Conservation (phyloP, 2,329 filamentous ascomycete species). For the Fusarium floridanum region DNA sequence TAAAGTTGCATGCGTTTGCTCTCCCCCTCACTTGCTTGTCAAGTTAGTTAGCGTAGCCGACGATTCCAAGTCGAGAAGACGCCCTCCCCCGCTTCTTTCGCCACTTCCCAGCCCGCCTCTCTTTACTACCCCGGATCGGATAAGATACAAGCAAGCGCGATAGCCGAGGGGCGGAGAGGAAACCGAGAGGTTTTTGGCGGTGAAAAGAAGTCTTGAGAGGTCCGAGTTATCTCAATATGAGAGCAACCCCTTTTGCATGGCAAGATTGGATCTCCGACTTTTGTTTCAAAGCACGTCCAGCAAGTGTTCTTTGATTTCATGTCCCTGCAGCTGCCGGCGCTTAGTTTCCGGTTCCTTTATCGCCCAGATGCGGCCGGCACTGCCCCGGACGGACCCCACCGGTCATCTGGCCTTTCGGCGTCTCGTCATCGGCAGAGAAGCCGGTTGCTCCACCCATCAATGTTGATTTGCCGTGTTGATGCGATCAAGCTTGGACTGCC, state of each 20-base stretch:
- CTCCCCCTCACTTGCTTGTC: constrained; percentile 12
- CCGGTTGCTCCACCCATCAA: neutral
- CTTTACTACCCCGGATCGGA: neutral
- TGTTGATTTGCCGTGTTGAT: neutral
- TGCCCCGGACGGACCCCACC: neutral
- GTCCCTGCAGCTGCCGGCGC: neutral
- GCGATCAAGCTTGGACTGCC: neutral
- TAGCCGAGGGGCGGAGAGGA: neutral
- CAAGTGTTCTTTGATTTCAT: neutral
- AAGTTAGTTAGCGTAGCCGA: constrained; percentile 33
- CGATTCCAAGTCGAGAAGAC: neutral
- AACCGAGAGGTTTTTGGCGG: neutral
- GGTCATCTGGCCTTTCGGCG: neutral
- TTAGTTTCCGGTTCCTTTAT: neutral
- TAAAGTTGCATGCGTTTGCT: neutral
- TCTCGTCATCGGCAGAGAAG: neutral
- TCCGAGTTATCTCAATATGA: neutral
- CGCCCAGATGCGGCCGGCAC: neutral
- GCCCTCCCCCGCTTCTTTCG: neutral
- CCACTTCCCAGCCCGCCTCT: neutral
- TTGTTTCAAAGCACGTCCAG: neutral
- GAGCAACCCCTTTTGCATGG: neutral
- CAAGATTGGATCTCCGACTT: neutral
- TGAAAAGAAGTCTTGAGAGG: neutral
- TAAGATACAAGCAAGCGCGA: neutral